phyloP scores from a whole-genome alignment of 2,329 filamentous ascomycete genomes.

The Cyclaneusma minus region DNA sequence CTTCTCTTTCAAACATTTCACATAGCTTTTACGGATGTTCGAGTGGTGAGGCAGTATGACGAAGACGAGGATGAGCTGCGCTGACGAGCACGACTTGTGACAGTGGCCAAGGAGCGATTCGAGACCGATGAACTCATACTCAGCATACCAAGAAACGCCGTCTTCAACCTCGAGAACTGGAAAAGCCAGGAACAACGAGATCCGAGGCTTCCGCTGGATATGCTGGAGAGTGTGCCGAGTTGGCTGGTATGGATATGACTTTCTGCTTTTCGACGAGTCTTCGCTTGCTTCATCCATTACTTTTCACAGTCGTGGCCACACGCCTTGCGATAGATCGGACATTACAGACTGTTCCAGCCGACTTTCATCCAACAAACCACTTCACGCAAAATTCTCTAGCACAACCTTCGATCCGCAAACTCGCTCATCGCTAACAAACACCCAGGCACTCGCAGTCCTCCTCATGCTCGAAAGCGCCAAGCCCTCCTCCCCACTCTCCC shows the following conservation, averaged over 20 bases:
- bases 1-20: conserved; percentile 2
- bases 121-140: conserved; percentile 48
- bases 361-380: too few species aligned
- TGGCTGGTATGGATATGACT: conserved; percentile 24
- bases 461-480: conserved; percentile 44
- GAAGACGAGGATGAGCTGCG: background rate
- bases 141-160: conserved; percentile 40
- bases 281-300: conserved; percentile 23
- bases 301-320: conserved; percentile 1
- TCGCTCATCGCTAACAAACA: background rate
- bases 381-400: too few species aligned
- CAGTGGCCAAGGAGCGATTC: conserved; percentile 43
- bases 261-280: conserved; percentile 16
- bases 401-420: too few species aligned
- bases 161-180: conserved; percentile 46
- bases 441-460: conserved; percentile 37
- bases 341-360: too few species aligned
- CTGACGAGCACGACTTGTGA: too few species aligned
- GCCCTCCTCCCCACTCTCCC: conserved; percentile 36
- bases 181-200: conserved; percentile 25
- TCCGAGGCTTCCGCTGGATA: conserved; percentile 15
- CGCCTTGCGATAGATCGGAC: too few species aligned
- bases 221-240: conserved; percentile 25
- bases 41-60: background rate
- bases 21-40: conserved; percentile 4